These are phyloP conservation scores for Leucosporidium yakuticum DNA, from an alignment of 768 basidiomycete genomes.

Conservation along the genomic window DNA sequence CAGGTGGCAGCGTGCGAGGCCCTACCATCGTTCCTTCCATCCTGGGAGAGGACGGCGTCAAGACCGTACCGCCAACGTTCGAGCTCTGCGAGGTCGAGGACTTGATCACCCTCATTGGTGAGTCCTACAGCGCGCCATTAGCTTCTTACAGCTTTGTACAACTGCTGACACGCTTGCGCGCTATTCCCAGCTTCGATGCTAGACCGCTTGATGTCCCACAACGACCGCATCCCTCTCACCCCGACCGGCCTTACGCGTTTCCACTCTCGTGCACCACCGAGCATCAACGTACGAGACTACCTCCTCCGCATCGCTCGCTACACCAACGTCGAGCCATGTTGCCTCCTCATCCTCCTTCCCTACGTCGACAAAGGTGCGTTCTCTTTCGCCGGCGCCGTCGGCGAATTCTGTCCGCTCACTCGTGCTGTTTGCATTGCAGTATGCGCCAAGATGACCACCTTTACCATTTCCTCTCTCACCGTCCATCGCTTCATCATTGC, in stretches of 20 bases:
- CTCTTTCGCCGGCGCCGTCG: neutral
- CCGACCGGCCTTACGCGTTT: conserved; percentile 90
- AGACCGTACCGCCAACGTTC: conserved; percentile 66
- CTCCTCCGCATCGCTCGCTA: conserved; percentile 86
- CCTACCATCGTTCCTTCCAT: conserved; percentile 22
- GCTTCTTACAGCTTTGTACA: neutral
- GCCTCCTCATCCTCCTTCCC: conserved; percentile 72
- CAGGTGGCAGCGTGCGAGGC: neutral
- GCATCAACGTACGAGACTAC: conserved; percentile 85
- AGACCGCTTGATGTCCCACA: conserved; percentile 85
- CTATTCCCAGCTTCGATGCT: conserved; percentile 56
- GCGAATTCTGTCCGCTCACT: neutral
- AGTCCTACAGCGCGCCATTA: conserved; percentile 26
- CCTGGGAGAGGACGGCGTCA: conserved; percentile 23
- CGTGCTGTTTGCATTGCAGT: conserved; percentile 46
- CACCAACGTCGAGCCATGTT: conserved; percentile 87
- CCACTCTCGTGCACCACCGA: conserved; percentile 85
- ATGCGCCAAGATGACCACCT: conserved; percentile 74
- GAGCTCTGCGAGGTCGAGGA: conserved; percentile 75
- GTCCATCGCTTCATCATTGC: conserved; percentile 97
- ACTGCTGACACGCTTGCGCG: conserved; percentile 28
- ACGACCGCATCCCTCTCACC: conserved; percentile 86
- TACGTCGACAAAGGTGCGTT: conserved; percentile 67
- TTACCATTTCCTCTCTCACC: conserved; percentile 90
- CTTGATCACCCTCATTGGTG: conserved; percentile 84